Evolutionary conservation across 768 basidiomycete species (phyloP).

Genomic region (Psilocybe subaeruginosa): DNA sequence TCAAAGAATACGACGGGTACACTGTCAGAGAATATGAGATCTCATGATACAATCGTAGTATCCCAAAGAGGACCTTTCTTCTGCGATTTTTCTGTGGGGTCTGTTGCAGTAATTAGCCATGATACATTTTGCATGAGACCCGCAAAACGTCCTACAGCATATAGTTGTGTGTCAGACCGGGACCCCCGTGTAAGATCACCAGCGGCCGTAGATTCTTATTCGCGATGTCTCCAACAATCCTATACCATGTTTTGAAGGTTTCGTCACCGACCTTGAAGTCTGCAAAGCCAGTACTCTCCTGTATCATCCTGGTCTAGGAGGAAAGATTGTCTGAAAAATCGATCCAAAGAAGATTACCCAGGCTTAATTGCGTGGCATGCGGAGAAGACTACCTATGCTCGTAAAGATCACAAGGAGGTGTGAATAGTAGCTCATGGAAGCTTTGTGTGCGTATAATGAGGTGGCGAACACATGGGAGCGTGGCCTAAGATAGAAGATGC

Average conservation of each 20-base stretch:
- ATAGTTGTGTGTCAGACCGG: conserved; percentile 48
- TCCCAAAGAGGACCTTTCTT: neutral
- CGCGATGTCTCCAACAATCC: conserved; percentile 45
- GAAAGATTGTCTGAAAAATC: too few species aligned
- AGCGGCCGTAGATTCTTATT: conserved; percentile 33
- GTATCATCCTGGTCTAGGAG: neutral
- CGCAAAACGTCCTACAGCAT: conserved; percentile 33
- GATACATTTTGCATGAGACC: conserved; percentile 28
- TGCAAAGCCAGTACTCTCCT: neutral
- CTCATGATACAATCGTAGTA: conserved; percentile 2
- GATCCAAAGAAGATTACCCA: too few species aligned
- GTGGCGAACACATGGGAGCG: too few species aligned
- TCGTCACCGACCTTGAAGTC: neutral
- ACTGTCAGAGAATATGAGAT: neutral
- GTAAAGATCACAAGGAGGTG: too few species aligned
- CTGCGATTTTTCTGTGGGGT: neutral
- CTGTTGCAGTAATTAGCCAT: neutral
- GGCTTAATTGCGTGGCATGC: too few species aligned
- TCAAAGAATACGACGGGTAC: conserved; percentile 59
- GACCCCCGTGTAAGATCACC: conserved; percentile 57
- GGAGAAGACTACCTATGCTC: too few species aligned
- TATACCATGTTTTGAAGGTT: conserved; percentile 48
- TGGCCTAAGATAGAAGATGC: too few species aligned
- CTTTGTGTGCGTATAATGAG: too few species aligned
- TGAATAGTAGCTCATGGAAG: too few species aligned